Base-by-base conservation (phyloP, 805 yeast species). In the Zygotorulaspora florentina region DNA sequence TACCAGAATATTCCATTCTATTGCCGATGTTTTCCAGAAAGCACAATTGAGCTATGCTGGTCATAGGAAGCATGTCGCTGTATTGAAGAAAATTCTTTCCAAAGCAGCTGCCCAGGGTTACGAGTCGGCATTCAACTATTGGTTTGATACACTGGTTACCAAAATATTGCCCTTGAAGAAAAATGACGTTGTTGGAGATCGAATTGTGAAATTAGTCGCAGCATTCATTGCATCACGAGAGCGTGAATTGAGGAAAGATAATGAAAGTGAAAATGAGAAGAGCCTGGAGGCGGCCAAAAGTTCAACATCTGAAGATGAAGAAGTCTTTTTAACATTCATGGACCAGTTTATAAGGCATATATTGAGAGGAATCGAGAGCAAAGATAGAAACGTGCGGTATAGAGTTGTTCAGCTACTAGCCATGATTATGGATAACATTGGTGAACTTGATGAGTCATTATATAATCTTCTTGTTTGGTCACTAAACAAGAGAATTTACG, bases 361-460 rank as follows among this genome's bases (percentile, higher is more conserved):
- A 30, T 64, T 85, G n/a, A 72, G 81, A 47, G 97, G 97, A 1
- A 73, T 85, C 1, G 87, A 83, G 50, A 85, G 96, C 10, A 77
- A 77, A 53, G 85, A 86, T 59, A 81, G 78, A 57, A 77, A 75
- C 46, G 96, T 91, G 1, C 69, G 99, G 40, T 89, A 76, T 64
- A 73, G 97, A 49, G 85, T 81, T 8, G 83, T 85, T 31, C 96
- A 87, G 59, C 68, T 87, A 23, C 68, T 87, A 39, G 86, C 90
- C 1, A 79, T 80, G 39, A 67, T 84, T 15, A 81, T 91, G 66
- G 79, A 81, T 55, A 79, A 80, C 45, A 73, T 89, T 40, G 83
- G 85, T 3, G 91, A 85, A 52, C 75, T 91, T 36, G 90, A 84
- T 55, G 83, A 81, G 46, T 85, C 81, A 15, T 64, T 87, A 23